phyloP scores from a whole-genome alignment of 805 yeast genomes.

The Ogataea saltuana region DNA sequence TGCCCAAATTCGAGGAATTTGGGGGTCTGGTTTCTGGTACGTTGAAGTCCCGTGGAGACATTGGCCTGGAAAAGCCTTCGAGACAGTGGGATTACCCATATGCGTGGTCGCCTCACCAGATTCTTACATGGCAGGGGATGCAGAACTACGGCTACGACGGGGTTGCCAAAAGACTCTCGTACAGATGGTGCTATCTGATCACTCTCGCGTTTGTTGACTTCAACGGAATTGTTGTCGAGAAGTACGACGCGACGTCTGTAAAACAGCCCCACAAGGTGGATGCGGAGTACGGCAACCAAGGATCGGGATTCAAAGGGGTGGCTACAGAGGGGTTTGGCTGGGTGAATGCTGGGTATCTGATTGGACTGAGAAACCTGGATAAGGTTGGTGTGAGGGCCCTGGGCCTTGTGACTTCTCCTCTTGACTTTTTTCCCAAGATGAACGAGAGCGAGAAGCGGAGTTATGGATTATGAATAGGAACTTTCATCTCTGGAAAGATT shows the following conservation, averaged over 20 bases:
- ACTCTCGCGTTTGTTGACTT: conserved; percentile 87
- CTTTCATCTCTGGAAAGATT: no score
- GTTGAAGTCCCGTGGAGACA: conserved; percentile 65
- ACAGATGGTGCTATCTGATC: conserved; percentile 89
- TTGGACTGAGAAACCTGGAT: conserved; percentile 69
- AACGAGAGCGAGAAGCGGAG: conserved; percentile 41
- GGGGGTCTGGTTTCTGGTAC: conserved; percentile 94
- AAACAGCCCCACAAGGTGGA: conserved; percentile 87
- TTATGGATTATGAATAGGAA: conserved; percentile 30
- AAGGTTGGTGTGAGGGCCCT: conserved; percentile 71
- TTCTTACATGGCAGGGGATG: conserved; percentile 89
- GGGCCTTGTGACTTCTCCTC: conserved; percentile 78
- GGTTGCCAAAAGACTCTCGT: conserved; percentile 68
- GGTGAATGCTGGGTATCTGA: conserved; percentile 86
- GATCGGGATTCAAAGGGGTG: conserved; percentile 87
- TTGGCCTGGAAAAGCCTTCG: conserved; percentile 71
- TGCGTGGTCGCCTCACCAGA: conserved; percentile 99
- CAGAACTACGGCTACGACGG: conserved; percentile 65
- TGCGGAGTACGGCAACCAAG: conserved; percentile 98
- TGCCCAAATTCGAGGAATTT: conserved; percentile 72
- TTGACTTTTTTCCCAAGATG: conserved; percentile 54
- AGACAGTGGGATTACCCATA: conserved; percentile 98
- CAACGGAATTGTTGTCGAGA: conserved; percentile 94
- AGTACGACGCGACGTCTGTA: conserved; percentile 83
- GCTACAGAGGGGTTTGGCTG: conserved; percentile 98